These are phyloP conservation scores for Talaromyces pinophilus DNA, from an alignment of 2,329 filamentous ascomycete species.

Conservation along the genomic window DNA sequence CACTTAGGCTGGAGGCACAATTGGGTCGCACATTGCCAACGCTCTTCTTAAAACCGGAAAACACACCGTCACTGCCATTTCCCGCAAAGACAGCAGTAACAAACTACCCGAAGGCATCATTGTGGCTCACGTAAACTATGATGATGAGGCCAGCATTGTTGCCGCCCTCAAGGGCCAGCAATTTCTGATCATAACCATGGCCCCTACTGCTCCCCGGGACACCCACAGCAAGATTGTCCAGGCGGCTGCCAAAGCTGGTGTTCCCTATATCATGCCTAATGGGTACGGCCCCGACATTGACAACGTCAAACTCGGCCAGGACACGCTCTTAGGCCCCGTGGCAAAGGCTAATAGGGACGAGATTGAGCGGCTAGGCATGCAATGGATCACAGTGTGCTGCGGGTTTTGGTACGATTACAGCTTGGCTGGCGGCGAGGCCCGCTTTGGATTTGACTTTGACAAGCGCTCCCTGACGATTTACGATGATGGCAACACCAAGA, in stretches of 20 bases:
- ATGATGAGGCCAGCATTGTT: slow-evolving; percentile 49
- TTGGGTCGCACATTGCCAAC: slow-evolving; percentile 33
- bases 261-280: slow-evolving; percentile 61
- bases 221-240: slow-evolving; percentile 52
- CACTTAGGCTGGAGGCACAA: slow-evolving; percentile 37
- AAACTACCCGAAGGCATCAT: slow-evolving; percentile 50
- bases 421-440: slow-evolving; percentile 37
- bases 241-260: slow-evolving; percentile 57
- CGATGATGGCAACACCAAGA: slow-evolving; percentile 59
- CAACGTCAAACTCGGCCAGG: slow-evolving; percentile 36
- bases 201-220: slow-evolving; percentile 46
- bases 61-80: slow-evolving; percentile 56
- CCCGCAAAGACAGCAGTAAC: slow-evolving; percentile 47
- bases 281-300: slow-evolving; percentile 38
- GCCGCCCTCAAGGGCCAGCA: slow-evolving; percentile 57
- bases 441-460: slow-evolving; percentile 55
- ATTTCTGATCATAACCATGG: slow-evolving; percentile 59
- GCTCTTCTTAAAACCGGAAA: slow-evolving; percentile 51
- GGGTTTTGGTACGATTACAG: slow-evolving; percentile 60
- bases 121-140: slow-evolving; percentile 52
- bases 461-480: slow-evolving; percentile 48
- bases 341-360: slow-evolving; percentile 20
- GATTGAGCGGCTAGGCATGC: slow-evolving; percentile 48
- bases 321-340: slow-evolving; percentile 38
- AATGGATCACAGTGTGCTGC: slow-evolving; percentile 46